phyloP scores from a whole-genome alignment of 257 asterid genomes.

The Rubia yunnanensis region DNA sequence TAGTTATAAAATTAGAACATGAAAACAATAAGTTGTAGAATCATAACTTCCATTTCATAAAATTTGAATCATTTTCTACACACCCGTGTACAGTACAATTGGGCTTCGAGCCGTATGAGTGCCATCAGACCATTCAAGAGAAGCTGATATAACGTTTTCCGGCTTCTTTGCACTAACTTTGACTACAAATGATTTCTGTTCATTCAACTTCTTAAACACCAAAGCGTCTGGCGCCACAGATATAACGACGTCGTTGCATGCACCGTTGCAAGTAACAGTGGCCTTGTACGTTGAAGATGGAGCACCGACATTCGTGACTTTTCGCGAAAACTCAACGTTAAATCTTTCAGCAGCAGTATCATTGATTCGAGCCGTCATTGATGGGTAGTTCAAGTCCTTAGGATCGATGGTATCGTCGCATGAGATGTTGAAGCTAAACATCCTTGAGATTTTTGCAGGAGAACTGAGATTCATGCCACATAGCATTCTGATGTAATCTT shows the following conservation, averaged over 20 bases:
- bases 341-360: background rate
- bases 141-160: background rate
- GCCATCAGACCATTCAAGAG: slow-evolving; percentile 12
- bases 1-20: too few species aligned
- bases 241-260: background rate
- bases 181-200: slow-evolving; percentile 1
- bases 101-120: slow-evolving; percentile 9
- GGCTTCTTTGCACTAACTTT: background rate
- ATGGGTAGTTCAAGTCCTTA: slow-evolving; percentile 17
- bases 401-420: background rate
- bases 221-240: slow-evolving; percentile 1
- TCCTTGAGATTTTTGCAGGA: background rate
- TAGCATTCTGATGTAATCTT: slow-evolving; percentile 6
- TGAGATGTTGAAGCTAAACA: slow-evolving; percentile 7
- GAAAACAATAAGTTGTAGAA: too few species aligned
- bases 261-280: background rate
- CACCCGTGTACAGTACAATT: slow-evolving; percentile 6
- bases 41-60: too few species aligned
- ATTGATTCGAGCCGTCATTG: slow-evolving; percentile 1
- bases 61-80: too few species aligned
- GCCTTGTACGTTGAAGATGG: slow-evolving; percentile 9
- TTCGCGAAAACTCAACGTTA: slow-evolving; percentile 3
- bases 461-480: slow-evolving; percentile 1
- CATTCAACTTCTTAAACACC: background rate
- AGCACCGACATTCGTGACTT: slow-evolving; percentile 8